Evolutionary conservation across 2,329 filamentous ascomycete species (phyloP), one percentile per base, ranked within the genome.

Genomic region (Spiromastix sp.): DNA sequence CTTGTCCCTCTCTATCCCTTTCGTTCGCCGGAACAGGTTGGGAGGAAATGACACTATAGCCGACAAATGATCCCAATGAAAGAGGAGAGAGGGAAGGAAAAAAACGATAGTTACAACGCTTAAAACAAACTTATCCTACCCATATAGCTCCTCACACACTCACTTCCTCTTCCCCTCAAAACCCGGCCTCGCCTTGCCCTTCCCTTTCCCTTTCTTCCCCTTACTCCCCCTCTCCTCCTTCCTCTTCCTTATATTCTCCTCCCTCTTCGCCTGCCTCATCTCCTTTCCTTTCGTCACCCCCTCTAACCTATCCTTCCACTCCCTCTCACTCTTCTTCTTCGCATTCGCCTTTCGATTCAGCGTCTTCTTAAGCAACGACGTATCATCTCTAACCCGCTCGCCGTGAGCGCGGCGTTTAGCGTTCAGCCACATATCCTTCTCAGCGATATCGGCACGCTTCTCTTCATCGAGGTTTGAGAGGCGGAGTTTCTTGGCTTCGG

Each of bases 341-440:
- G 74, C 68, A 47, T 79, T 77, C 51, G 95, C 85, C 66, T 94
- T 93, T 47, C 89, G 79, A 72, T 95, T 95, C 46, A 96, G 68
- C 0, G 87, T 83, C 70, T 94, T 95, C 70, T 94, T 95, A 18
- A 98, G 71, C 38, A 94, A 64, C 30, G 74, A 77, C 43, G 85
- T 85, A 56, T 94, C 85, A 52, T 96, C 86, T 41, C 77, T 78
- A 21, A 95, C 80, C 55, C 85, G 83, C 54, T 94, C 87, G 32
- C 91, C 91, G 56, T 93, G 84, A 2, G 81, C 85, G 16, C 82
- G 78, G 60, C 85, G 85, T 60, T 89, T 81, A 2, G 91, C 91
- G 31, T 83, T 89, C 40, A 95, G 69, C 91, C 91, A 98, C 39
- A 79, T 68, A 51, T 98, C 89, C 67, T 96, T 96, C 60, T 95